Conservation (phyloP, 1,139 yeast genomes). For the Taiozyma onychis region DNA sequence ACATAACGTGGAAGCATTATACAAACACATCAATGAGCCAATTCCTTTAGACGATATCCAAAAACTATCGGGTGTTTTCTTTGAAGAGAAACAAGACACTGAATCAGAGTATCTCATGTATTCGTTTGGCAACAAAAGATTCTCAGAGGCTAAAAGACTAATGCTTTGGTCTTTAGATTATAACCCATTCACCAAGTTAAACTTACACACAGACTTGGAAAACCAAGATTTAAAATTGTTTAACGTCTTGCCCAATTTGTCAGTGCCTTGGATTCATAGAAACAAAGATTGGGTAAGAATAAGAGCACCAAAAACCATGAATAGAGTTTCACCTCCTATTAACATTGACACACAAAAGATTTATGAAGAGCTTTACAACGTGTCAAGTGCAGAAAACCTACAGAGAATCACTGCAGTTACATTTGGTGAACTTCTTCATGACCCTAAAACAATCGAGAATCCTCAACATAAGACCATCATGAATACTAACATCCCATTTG, state of each 20-base stretch:
- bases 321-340: constrained; percentile 4
- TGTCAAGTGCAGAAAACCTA: not conserved
- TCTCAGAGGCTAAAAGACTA: constrained; percentile 18
- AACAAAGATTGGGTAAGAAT: constrained; percentile 17
- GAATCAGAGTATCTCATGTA: constrained; percentile 12
- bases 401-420: constrained; percentile 14
- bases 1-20: constrained; percentile 14
- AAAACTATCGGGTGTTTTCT: constrained; percentile 19
- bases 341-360: constrained; percentile 8
- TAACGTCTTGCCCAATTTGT: constrained; percentile 9
- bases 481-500: constrained; percentile 38
- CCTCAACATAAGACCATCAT: constrained; percentile 27
- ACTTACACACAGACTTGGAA: constrained; percentile 8
- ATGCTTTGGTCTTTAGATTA: constrained; percentile 21
- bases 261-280: constrained; percentile 23
- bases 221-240: constrained; percentile 8
- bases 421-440: constrained; percentile 21
- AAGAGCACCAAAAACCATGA: constrained; percentile 12
- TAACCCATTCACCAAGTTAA: constrained; percentile 16
- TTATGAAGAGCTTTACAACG: constrained; percentile 6
- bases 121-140: constrained; percentile 13
- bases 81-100: constrained; percentile 9
- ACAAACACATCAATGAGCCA: constrained; percentile 3
- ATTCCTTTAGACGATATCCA: constrained; percentile 21
- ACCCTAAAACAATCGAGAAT: not conserved